phyloP scores from a whole-genome alignment of 495 filamentous ascomycete genomes.

The Penicillium riverlandense region DNA sequence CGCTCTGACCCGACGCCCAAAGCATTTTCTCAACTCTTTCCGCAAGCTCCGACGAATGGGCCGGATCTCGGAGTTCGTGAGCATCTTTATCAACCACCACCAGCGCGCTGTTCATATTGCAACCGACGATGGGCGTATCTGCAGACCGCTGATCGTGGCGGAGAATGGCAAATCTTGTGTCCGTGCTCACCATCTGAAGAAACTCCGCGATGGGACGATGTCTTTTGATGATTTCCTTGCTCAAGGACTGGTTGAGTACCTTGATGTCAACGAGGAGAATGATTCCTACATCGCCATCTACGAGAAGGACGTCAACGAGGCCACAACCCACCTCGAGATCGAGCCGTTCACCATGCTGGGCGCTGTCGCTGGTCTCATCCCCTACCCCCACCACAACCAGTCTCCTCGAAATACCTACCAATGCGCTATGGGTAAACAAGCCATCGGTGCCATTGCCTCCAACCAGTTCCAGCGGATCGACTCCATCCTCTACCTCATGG shows the following conservation, averaged over 20 bases:
- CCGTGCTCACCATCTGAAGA: slow-evolving; percentile 63
- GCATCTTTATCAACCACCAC: slow-evolving; percentile 90
- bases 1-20: slow-evolving; percentile 74
- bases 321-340: slow-evolving; percentile 91
- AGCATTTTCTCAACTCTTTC: slow-evolving; percentile 76
- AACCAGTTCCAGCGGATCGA: slow-evolving; percentile 97
- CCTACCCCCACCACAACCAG: slow-evolving; percentile 98
- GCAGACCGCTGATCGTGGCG: slow-evolving; percentile 88
- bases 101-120: slow-evolving; percentile 89
- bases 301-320: slow-evolving; percentile 69
- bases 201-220: slow-evolving; percentile 70
- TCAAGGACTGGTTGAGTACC: slow-evolving; percentile 85
- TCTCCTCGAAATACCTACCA: slow-evolving; percentile 98
- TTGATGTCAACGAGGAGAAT: slow-evolving; percentile 98
- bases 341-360: slow-evolving; percentile 96
- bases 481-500: slow-evolving; percentile 89
- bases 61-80: slow-evolving; percentile 86
- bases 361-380: slow-evolving; percentile 94
- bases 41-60: slow-evolving; percentile 78
- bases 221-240: slow-evolving; percentile 90
- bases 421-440: slow-evolving; percentile 99
- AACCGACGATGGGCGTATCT: slow-evolving; percentile 94
- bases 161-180: slow-evolving; percentile 77
- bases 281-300: slow-evolving; percentile 87
- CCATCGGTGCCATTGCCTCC: slow-evolving; percentile 93